Percentiles rank a stretch among this genome's conserved stretches.
Conservation (phyloP, 148 eudicot species). For the Amaranthus hypochondriacus region DNA sequence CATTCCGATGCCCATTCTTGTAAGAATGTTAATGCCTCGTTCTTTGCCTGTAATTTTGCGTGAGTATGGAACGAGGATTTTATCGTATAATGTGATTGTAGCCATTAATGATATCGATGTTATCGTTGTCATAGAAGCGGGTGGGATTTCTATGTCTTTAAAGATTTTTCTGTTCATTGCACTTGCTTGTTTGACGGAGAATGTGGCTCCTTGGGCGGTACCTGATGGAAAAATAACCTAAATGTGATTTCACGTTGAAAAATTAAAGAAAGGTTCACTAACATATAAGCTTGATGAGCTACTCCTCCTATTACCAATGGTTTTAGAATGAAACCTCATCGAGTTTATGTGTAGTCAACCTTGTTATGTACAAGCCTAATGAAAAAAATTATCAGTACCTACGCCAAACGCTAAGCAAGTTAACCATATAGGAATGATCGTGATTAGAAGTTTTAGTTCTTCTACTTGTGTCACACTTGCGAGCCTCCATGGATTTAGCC, state of each 20-base stretch:
- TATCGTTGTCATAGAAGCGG: slow-evolving; percentile 48
- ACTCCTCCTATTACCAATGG: too few relatives aligned
- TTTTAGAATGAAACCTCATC: too few relatives aligned
- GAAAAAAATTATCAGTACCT: slow-evolving; percentile 13
- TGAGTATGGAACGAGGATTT: slow-evolving; percentile 33
- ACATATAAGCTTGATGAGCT: too few relatives aligned
- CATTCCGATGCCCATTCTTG: slow-evolving; percentile 61
- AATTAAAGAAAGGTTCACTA: too few relatives aligned
- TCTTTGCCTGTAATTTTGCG: slow-evolving; percentile 43
- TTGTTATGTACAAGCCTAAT: too few relatives aligned
- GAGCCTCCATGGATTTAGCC: slow-evolving; percentile 49
- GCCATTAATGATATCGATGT: slow-evolving; percentile 37
- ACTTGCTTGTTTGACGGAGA: slow-evolving; percentile 54
- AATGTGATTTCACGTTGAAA: too few relatives aligned
- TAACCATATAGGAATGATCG: slow-evolving; percentile 56
- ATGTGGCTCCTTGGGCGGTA: slow-evolving; percentile 40
- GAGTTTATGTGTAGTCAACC: too few relatives aligned
- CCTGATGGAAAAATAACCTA: too few relatives aligned
- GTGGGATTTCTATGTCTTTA: slow-evolving; percentile 38
- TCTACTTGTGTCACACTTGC: slow-evolving; percentile 55
- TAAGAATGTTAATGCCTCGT: slow-evolving; percentile 48
- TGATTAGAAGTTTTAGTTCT: slow-evolving; percentile 51
- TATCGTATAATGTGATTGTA: background rate
- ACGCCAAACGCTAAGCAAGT: slow-evolving; percentile 45
- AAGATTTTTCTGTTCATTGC: slow-evolving; percentile 33